A percentile compares a stretch with the other conserved stretches of the same genome.
Evolutionary conservation across 371 early-diverging fungal genomes (phyloP).

Genomic region (Apophysomyces elegans): DNA sequence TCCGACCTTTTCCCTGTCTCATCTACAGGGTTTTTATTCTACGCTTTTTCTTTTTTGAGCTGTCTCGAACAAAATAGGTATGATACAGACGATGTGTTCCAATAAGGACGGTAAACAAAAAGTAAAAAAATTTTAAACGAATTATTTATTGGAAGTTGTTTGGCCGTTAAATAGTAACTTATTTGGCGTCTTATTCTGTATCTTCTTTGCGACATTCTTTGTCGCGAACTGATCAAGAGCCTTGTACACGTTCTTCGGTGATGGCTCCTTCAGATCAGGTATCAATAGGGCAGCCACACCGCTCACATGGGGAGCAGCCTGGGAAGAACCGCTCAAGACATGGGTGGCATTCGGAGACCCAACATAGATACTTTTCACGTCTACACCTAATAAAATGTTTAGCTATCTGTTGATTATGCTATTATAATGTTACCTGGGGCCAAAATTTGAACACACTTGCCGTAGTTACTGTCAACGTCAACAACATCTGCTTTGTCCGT

Average conservation of each 20-base stretch:
- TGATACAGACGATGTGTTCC: too few relatives aligned
- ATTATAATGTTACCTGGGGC: conserved; percentile 53
- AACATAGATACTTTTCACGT: conserved; percentile 47
- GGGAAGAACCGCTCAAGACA: conserved; percentile 78
- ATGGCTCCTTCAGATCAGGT: conserved; percentile 17
- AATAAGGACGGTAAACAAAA: too few relatives aligned
- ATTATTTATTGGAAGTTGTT: too few relatives aligned
- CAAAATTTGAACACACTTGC: conserved; percentile 64
- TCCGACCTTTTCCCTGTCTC: too few relatives aligned
- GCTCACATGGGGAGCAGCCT: conserved; percentile 82
- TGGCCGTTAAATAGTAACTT: conserved; percentile 18
- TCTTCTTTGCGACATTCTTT: background rate
- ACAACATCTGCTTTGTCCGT: conserved; percentile 51
- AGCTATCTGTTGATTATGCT: background rate
- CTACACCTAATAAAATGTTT: conserved; percentile 20
- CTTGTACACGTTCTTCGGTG: conserved; percentile 35
- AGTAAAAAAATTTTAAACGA: too few relatives aligned
- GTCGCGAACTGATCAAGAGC: conserved; percentile 27
- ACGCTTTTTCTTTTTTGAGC: too few relatives aligned
- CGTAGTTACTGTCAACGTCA: conserved; percentile 57
- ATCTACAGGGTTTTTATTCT: too few relatives aligned
- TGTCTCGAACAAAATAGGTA: too few relatives aligned
- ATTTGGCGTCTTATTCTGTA: conserved; percentile 20
- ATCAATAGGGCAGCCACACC: conserved; percentile 70
- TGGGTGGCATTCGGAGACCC: conserved; percentile 35